These are phyloP conservation scores for Aspergillus taichungensis DNA, from an alignment of 495 filamentous ascomycete species.

Conservation along the genomic window DNA sequence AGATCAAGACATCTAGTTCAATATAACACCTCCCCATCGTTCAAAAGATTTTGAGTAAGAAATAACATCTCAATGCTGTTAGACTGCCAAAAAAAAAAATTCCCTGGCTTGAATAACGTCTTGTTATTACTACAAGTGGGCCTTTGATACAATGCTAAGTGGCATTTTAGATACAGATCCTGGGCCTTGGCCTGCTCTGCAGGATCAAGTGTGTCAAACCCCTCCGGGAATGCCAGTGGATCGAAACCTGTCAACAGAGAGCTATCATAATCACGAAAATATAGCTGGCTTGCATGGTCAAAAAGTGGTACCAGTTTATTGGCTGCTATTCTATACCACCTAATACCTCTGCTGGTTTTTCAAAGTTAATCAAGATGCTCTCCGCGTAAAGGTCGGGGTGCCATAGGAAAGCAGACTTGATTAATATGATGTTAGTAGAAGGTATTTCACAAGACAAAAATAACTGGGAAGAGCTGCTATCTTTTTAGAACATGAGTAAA, in stretches of 20 bases:
- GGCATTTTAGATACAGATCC: constrained; percentile 15
- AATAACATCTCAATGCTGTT: constrained; percentile 13
- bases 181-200: constrained; percentile 12
- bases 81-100: constrained; percentile 14
- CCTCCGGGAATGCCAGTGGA: constrained; percentile 11
- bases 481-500: constrained; percentile 16
- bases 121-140: constrained; percentile 7
- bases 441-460: constrained; percentile 14
- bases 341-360: constrained; percentile 17
- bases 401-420: constrained; percentile 19
- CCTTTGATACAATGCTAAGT: constrained; percentile 11
- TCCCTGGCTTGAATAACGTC: constrained; percentile 16
- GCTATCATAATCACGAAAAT: constrained; percentile 22
- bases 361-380: constrained; percentile 29
- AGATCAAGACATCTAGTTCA: constrained; percentile 11
- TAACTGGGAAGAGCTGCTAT: constrained; percentile 19
- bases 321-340: constrained; percentile 32
- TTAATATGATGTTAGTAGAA: constrained; percentile 16
- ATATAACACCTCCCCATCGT: constrained; percentile 20
- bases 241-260: constrained; percentile 5
- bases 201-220: constrained; percentile 13
- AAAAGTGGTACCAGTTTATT: constrained; percentile 20
- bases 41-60: constrained; percentile 16
- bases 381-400: constrained; percentile 28
- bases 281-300: constrained; percentile 16